These are phyloP conservation scores for Syzygium grande DNA, from an alignment of 345 rosid genomes.

Conservation along the genomic window DNA sequence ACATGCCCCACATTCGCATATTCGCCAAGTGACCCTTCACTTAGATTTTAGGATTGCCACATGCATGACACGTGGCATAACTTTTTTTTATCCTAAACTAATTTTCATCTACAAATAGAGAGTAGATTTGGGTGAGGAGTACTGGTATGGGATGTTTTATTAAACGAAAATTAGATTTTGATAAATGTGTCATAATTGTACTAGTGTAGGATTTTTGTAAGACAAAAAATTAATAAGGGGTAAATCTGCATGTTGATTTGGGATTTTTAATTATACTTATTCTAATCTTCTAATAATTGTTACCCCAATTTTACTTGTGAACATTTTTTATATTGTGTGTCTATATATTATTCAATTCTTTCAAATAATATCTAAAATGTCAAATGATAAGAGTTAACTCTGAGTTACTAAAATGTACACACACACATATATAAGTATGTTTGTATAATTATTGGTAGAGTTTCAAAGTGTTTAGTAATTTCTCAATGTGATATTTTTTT, in stretches of 20 bases:
- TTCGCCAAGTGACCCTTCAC: rapidly evolving
- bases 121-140: not conserved
- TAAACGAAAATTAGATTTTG: not conserved
- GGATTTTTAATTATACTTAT: not conserved
- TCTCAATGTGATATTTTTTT: not conserved
- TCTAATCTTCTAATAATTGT: not conserved
- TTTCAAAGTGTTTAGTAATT: not conserved
- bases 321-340: not conserved
- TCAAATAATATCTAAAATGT: not conserved
- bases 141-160: not conserved
- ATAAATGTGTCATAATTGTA: not conserved
- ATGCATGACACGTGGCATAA: rapidly evolving
- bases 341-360: not conserved
- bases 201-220: too few species aligned
- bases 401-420: too few species aligned
- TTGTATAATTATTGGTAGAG: not conserved
- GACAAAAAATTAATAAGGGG: too few species aligned
- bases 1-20: not conserved
- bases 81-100: not conserved
- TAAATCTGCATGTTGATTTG: not conserved
- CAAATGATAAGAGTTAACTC: too few species aligned
- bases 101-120: not conserved
- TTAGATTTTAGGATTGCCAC: not conserved
- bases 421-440: too few species aligned
- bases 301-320: not conserved